These are phyloP conservation scores for Phaffomyces antillensis DNA, from an alignment of 805 yeast genomes.

Conservation along the genomic window DNA sequence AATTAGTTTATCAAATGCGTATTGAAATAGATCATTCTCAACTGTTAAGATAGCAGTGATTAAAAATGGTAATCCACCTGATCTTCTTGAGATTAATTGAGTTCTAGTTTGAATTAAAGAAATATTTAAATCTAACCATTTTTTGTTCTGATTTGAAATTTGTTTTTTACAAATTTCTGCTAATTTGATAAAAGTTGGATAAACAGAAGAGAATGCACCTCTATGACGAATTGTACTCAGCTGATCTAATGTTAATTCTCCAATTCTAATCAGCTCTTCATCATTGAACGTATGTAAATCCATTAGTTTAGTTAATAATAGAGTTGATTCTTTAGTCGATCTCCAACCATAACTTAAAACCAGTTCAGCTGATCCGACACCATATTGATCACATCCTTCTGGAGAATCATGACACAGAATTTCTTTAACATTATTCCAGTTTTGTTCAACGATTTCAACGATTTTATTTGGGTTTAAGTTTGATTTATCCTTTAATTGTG, in stretches of 20 bases:
- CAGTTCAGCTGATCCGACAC: constrained; percentile 36
- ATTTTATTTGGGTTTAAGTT: constrained; percentile 5
- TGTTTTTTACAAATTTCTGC: constrained; percentile 49
- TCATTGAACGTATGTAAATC: constrained; percentile 16
- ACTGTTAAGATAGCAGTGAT: constrained; percentile 63
- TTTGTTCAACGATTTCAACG: constrained; percentile 17
- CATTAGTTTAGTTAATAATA: constrained; percentile 42
- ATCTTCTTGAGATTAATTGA: constrained; percentile 76
- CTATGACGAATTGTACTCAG: constrained; percentile 73
- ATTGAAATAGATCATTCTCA: constrained; percentile 33
- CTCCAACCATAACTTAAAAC: constrained; percentile 74
- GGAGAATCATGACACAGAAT: constrained; percentile 64
- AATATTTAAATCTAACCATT: constrained; percentile 58
- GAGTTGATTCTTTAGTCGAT: constrained; percentile 68
- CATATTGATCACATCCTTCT: constrained; percentile 49
- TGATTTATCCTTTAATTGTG: constrained; percentile 7
- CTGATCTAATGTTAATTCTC: constrained; percentile 56
- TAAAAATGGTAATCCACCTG: constrained; percentile 86
- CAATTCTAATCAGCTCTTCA: constrained; percentile 27
- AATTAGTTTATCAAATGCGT: constrained; percentile 46
- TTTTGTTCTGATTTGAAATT: constrained; percentile 33
- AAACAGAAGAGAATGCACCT: constrained; percentile 87
- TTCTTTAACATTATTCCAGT: constrained; percentile 31
- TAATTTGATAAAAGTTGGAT: constrained; percentile 68
- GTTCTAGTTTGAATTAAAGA: constrained; percentile 44